Evolutionary conservation across 352 stramenopile genomes (phyloP).

Genomic region (Pythium phragmiticola): DNA sequence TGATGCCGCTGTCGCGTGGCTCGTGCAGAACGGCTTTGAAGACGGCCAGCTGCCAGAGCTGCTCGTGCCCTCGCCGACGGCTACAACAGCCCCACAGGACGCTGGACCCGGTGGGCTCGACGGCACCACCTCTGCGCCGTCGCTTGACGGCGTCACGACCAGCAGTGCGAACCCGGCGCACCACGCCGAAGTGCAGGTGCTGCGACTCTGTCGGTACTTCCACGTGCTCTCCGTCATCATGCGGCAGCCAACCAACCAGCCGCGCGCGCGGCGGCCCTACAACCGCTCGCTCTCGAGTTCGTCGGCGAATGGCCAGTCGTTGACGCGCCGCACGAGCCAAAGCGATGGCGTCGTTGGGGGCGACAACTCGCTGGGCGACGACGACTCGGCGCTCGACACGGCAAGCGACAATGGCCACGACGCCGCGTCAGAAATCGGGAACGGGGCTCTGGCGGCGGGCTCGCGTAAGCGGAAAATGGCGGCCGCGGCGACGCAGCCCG

Average conservation of each 20-base stretch:
- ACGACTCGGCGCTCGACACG: slow-evolving; percentile 25
- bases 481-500: background rate
- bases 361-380: slow-evolving; percentile 21
- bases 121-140: background rate
- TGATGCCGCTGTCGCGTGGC: slow-evolving; percentile 50
- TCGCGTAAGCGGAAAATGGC: slow-evolving; percentile 24
- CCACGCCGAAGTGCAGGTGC: slow-evolving; percentile 48
- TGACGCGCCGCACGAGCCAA: slow-evolving; percentile 20
- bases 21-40: slow-evolving; percentile 43
- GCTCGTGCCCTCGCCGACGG: slow-evolving; percentile 1
- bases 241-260: slow-evolving; percentile 34
- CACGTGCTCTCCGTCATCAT: slow-evolving; percentile 64
- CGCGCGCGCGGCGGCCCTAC: slow-evolving; percentile 33
- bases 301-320: background rate
- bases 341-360: background rate
- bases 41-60: slow-evolving; percentile 30
- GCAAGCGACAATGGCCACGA: slow-evolving; percentile 26
- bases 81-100: background rate
- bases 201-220: slow-evolving; percentile 70
- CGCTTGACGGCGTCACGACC: slow-evolving; percentile 20
- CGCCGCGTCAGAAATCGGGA: background rate
- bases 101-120: no score
- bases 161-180: slow-evolving; percentile 15
- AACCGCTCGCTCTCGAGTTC: slow-evolving; percentile 15
- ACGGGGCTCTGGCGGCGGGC: background rate